Evolutionary conservation across 116 monocot species (phyloP), one percentile per base, ranked within the genome.

Genomic region (Posidonia oceanica): DNA sequence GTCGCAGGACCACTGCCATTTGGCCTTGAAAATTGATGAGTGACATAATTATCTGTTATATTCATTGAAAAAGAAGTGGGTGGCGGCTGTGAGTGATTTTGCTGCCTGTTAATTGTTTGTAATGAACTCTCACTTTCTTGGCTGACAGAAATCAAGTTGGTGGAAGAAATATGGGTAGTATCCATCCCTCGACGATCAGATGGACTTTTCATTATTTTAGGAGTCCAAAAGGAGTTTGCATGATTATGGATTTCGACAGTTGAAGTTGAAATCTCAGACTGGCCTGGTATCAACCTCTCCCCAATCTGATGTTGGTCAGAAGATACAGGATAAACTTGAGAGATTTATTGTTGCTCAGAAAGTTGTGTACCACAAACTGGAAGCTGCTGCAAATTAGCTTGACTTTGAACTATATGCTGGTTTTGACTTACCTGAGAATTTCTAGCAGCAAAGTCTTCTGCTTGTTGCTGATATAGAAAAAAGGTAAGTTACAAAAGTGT

Each of bases 21-120:
- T 65, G 84, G 79, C 67, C 86, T 78, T 15, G 82, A 81, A 75
- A 75, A 93, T 40, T 74, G 54, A 70, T 81, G 86, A 42, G 82
- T 52, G 69, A 71, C 66, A 70, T 80, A 81, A 69, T 55, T 80
- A 75, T 54, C 68, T 20, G 52, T 29, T 69, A 75, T 71, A 77
- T 79, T 83, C 75, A 79, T 80, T n/a, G 81, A 48, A 61, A 82
- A 84, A 39, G 90, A 69, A 64, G 86, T 18, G n/a, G 81, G 79
- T 63, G 88, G 81, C 63, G 64, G 68, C 69, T 81, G 88, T 58
- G 75, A 36, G 22, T 69, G 83, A 63, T 75, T 89, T 73, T 85
- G 87, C 63, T 69, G 87, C 65, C 79, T 87, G 64, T 74, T 85
- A 57, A 71, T 48, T 66, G 69, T 59, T 71, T 81, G 87, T 51